Evolutionary conservation across 75 land plant genomes (phyloP).

Genomic region (Pinus tabuliformis): DNA sequence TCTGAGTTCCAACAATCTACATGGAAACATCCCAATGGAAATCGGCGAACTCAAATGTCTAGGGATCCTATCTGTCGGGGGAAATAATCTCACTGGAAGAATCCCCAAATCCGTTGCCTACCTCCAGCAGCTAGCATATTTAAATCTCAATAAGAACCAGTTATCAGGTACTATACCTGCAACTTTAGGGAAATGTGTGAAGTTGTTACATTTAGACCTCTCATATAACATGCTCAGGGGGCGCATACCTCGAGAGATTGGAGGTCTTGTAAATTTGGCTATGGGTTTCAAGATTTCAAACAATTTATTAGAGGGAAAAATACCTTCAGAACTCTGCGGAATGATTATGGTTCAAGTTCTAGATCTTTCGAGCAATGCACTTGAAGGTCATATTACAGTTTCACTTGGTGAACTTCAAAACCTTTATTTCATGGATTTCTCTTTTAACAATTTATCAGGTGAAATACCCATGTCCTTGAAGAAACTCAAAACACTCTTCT

Average conservation of each 20-base stretch:
- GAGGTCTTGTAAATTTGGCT: conserved; percentile 7
- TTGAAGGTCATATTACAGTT: background rate
- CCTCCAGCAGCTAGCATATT: background rate
- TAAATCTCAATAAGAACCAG: background rate
- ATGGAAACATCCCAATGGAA: conserved; percentile 26
- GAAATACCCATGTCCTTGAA: conserved; percentile 19
- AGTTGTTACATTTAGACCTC: background rate
- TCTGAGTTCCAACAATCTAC: conserved; percentile 8
- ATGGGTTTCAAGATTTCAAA: background rate
- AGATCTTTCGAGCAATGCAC: background rate
- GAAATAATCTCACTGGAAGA: background rate
- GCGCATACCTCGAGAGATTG: conserved; percentile 7
- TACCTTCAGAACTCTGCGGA: background rate
- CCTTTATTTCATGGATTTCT: conserved; percentile 16
- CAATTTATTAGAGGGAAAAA: background rate
- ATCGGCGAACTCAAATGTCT: background rate
- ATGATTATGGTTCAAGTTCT: background rate
- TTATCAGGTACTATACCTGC: background rate
- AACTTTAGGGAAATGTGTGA: background rate
- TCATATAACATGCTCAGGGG: conserved; percentile 4
- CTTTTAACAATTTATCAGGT: conserved; percentile 31
- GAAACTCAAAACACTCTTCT: conserved; percentile 12
- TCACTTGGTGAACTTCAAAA: background rate
- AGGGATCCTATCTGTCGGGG: background rate
- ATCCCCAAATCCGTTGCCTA: background rate